Percentiles rank a stretch among this genome's conserved stretches.
Evolutionary conservation across 495 filamentous ascomycete species (phyloP).

Genomic region (Hypoxylon crocopeplum): DNA sequence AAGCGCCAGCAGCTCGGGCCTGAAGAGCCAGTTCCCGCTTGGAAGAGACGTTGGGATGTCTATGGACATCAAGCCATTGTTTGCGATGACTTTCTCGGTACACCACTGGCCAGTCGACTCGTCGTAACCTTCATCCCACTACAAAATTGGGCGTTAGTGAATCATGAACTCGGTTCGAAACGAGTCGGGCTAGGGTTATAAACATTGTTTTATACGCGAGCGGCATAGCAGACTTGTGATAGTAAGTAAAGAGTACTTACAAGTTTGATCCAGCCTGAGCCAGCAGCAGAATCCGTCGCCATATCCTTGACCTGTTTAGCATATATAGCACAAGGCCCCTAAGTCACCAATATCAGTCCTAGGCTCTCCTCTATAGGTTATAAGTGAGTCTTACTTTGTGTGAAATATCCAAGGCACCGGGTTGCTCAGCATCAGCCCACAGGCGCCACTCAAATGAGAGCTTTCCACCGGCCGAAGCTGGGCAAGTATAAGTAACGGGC

Average conservation of each 20-base stretch:
- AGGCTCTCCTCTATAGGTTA: background rate
- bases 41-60: constrained; percentile 65
- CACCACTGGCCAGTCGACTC: constrained; percentile 62
- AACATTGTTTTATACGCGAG: too few relatives aligned
- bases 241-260: constrained; percentile 15
- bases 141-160: background rate
- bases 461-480: constrained; percentile 57
- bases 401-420: constrained; percentile 63
- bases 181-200: too few relatives aligned
- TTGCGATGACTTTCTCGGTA: constrained; percentile 68
- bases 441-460: constrained; percentile 69
- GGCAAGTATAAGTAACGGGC: constrained; percentile 65
- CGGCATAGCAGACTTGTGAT: too few relatives aligned
- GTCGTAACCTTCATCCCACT: constrained; percentile 69
- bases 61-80: constrained; percentile 67
- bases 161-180: too few relatives aligned
- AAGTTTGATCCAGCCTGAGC: constrained; percentile 83
- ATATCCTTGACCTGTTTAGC: constrained; percentile 66
- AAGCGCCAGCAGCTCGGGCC: constrained; percentile 72
- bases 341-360: background rate
- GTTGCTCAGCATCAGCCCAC: constrained; percentile 61
- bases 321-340: constrained; percentile 72
- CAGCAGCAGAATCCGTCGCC: constrained; percentile 52
- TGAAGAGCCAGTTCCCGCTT: constrained; percentile 70
- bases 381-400: constrained; percentile 58